Evolutionary conservation across 2,329 filamentous ascomycete genomes (phyloP), one percentile per base, ranked within the genome.

Genomic region (Cladosporium cucumerinum): DNA sequence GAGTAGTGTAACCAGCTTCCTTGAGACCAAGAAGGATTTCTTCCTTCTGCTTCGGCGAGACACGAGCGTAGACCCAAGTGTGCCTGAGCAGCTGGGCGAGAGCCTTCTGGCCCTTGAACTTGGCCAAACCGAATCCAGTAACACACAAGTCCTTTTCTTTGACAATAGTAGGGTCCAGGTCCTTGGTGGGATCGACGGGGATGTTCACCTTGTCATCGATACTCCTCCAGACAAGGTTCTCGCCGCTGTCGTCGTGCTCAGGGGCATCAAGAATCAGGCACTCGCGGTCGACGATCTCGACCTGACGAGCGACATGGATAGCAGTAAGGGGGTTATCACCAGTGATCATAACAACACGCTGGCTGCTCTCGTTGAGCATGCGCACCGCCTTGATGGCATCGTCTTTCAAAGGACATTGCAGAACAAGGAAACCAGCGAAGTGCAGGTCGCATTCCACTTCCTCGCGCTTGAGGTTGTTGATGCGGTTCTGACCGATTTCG

Each of bases 341-440:
- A 66, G 95, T 99, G 70, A 99, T 99, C 95, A 99, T 99, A 71
- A 99, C 91, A 55, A 97, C 93, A 72, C 95, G 92, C 78, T 99
- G 95, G 80, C 93, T 98, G 79, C 94, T 98, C 82, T 99, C 95
- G 75, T 97, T 99, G 72, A 99, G 85, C 92, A 98, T 97, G 69
- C 90, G 92, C 48, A 99, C 92, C 46, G 95, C 89, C 76, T 95
- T 89, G 79, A 96, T 91, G 55, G 95, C 95, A 77, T 99, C 95
- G 28, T 97, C 93, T 80, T 99, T 99, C 65, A 99, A 84, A 5
- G 95, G 95, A 73, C 93, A 97, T 77, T 97, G 94, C 32, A 99
- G 83, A 60, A 99, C 93, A 68, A 99, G 82, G 82, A 99, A 99
- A 66, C 95, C 95, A 66, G 95, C 95, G 79, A 99, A 99, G 23